Percentiles rank a stretch among this genome's conserved stretches.
These are phyloP conservation scores for Alternaria sp. DNA, from an alignment of 2,329 filamentous ascomycete species.

Conservation along the genomic window DNA sequence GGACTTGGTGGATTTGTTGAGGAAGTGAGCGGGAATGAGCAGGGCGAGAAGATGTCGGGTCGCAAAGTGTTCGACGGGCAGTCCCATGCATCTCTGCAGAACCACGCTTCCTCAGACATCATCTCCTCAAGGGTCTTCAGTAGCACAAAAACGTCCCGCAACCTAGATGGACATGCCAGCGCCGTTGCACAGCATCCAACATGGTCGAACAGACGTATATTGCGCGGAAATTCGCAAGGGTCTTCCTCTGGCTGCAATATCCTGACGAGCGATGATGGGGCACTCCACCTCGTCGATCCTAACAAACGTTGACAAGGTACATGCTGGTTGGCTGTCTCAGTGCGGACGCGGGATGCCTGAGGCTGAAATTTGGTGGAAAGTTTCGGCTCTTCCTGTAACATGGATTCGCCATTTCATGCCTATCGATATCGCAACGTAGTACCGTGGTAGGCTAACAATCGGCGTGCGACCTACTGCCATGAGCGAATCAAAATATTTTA, in stretches of 20 bases:
- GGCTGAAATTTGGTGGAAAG: background rate
- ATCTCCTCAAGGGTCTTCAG: constrained; percentile 11
- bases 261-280: constrained; percentile 19
- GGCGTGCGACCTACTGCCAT: background rate
- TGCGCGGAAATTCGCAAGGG: background rate
- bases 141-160: constrained; percentile 26
- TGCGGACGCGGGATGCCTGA: constrained; percentile 8
- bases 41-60: constrained; percentile 12
- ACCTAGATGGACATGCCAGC: constrained; percentile 15
- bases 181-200: constrained; percentile 6
- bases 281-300: constrained; percentile 25
- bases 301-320: constrained; percentile 18
- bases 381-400: background rate
- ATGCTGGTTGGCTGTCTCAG: constrained; percentile 1
- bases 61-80: constrained; percentile 21
- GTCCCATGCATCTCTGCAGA: constrained; percentile 30
- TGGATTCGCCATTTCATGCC: background rate
- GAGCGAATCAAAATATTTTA: constrained; percentile 8
- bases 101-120: constrained; percentile 30
- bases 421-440: background rate
- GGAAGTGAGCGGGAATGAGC: constrained; percentile 8
- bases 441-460: constrained; percentile 1
- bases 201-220: constrained; percentile 13
- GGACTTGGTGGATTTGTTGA: constrained; percentile 14
- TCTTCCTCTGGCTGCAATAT: constrained; percentile 18